Evolutionary conservation across 164 flowering plant species (phyloP).

Genomic region (grape (Vitis vinifera)): ASM3070453v1 NC_081821.1:10610001-10610500

Average conservation of each 20-base stretch:
- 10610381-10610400: slow-evolving; percentile 28
- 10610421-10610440: slow-evolving; percentile 23
- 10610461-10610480: slow-evolving; percentile 23
- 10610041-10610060: slow-evolving; percentile 23
- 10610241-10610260: slow-evolving; percentile 52
- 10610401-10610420: slow-evolving; percentile 26
- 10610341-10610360: slow-evolving; percentile 20
- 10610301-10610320: slow-evolving; percentile 49
- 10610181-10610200: slow-evolving; percentile 27
- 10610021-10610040: slow-evolving; percentile 35
- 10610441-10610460: slow-evolving; percentile 21
- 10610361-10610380: slow-evolving; percentile 30
- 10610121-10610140: slow-evolving; percentile 28
- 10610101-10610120: slow-evolving; percentile 23
- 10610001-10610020: slow-evolving; percentile 17
- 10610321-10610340: slow-evolving; percentile 17
- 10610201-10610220: slow-evolving; percentile 34
- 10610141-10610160: slow-evolving; percentile 16
- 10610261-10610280: slow-evolving; percentile 72
- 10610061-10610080: slow-evolving; percentile 19
- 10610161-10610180: slow-evolving; percentile 23
- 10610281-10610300: slow-evolving; percentile 76
- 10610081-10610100: slow-evolving; percentile 22
- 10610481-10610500: slow-evolving; percentile 21
- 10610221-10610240: slow-evolving; percentile 27